Percentiles rank a stretch among this genome's conserved stretches.
phyloP scores from a whole-genome alignment of 2,329 filamentous ascomycete species.

The Neopestalotiopsis sp. region DNA sequence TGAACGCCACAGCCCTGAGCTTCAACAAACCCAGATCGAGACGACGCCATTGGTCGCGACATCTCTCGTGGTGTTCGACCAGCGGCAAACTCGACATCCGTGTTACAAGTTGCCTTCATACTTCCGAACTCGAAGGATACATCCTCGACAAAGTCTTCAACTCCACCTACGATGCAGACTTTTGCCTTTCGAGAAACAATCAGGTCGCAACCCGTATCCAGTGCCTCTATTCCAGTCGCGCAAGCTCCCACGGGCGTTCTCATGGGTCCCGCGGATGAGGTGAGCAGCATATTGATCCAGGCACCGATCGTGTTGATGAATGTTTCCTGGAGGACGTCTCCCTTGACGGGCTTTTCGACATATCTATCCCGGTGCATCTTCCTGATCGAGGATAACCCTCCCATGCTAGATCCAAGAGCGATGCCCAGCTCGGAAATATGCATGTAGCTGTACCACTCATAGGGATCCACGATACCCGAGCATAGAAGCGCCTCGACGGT shows the following conservation, averaged over 20 bases:
- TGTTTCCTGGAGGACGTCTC: slow-evolving; percentile 41
- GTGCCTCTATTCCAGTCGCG: slow-evolving; percentile 41
- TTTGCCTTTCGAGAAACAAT: slow-evolving; percentile 36
- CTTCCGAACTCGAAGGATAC: slow-evolving; percentile 37
- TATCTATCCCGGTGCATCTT: slow-evolving; percentile 36
- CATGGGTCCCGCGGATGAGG: slow-evolving; percentile 39
- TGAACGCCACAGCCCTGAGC: slow-evolving; percentile 42
- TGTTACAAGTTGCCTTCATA: slow-evolving; percentile 43
- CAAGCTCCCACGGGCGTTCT: slow-evolving; percentile 43
- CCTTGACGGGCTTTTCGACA: slow-evolving; percentile 36
- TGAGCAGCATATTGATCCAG: slow-evolving; percentile 47
- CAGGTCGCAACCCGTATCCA: slow-evolving; percentile 40
- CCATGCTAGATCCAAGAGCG: too few species aligned
- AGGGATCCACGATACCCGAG: slow-evolving; percentile 38
- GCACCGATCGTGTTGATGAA: slow-evolving; percentile 41
- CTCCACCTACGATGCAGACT: slow-evolving; percentile 39
- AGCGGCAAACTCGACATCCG: slow-evolving; percentile 31
- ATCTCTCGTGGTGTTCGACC: slow-evolving; percentile 38
- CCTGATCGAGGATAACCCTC: slow-evolving; percentile 32
- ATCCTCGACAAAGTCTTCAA: slow-evolving; percentile 39
- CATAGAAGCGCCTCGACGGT: slow-evolving; percentile 39
- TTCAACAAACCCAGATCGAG: slow-evolving; percentile 43
- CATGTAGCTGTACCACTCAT: slow-evolving; percentile 38
- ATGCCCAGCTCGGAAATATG: slow-evolving; percentile 39
- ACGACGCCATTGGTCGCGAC: slow-evolving; percentile 40